Base-by-base conservation (phyloP, 106 monocot species). In the Platanthera guangdongensis region DNA sequence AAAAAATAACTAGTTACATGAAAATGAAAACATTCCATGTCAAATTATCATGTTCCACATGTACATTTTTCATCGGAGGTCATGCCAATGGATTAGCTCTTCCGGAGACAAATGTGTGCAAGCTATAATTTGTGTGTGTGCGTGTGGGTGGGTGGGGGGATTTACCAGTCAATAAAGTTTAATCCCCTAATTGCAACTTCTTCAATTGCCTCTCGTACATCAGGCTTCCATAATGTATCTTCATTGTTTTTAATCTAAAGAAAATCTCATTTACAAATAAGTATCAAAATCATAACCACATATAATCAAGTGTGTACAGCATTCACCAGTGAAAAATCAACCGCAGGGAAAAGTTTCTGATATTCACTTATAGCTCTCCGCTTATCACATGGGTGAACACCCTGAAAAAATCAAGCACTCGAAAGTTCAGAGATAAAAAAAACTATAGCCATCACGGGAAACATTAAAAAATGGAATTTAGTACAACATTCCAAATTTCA, bases 301-400 rank as follows among this genome's bases (percentile, higher is more conserved):
- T 13, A 6, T 6, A 47, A 62, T 10, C 82, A 18, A 32, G 71
- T 39, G 39, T 11, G 22, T 30, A 67, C 52, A 45, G 22, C 69
- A 86, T 81, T 85, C 74, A 75, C 96, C 90, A 91, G 79, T 47
- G 96, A 93, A 85, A 96, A 96, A 85, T 96, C 96, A 81, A 96
- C 82, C 75, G 90, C 93, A 81, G 96, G 93, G 79, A 96, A 96
- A 78, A 89, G 81, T 65, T 18, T 52, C 39, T 78, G 76, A 75
- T 96, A 96, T 70, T 96, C 91, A 6, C 79, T 82, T 77, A 93
- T 86, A 68, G 83, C 89, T 84, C 96, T 90, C 73, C 96, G 80
- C 75, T 84, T 93, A 86, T 96, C 96, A 83, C 96, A 96, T 64
- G 88, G 91, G 78, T 92, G 86, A 53, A 88, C 91, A 72, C 91